Evolutionary conservation across 2,329 filamentous ascomycete genomes (phyloP).

Genomic region (Fusarium annulatum): DNA sequence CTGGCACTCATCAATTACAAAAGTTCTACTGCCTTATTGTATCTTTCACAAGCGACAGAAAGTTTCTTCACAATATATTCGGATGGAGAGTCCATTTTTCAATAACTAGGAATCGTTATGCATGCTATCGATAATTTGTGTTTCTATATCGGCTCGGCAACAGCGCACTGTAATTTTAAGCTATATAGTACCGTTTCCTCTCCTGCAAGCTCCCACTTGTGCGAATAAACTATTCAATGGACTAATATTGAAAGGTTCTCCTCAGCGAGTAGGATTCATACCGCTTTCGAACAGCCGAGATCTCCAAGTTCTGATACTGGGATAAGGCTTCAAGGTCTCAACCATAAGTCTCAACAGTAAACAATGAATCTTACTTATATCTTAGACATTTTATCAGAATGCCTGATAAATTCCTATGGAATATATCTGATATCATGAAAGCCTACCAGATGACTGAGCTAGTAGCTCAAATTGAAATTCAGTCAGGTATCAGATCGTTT

Average conservation of each 20-base stretch:
- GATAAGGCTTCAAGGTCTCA: background rate
- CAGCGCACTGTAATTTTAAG: background rate
- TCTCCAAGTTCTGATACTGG: no score
- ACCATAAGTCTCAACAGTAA: background rate
- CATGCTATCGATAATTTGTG: background rate
- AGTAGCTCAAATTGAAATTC: background rate
- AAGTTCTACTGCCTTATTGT: accelerated
- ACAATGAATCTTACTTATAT: accelerated
- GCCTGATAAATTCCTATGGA: accelerated
- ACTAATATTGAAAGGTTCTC: no score
- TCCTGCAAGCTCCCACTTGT: background rate
- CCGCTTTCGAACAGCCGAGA: background rate
- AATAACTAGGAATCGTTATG: background rate
- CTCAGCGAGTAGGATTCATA: accelerated
- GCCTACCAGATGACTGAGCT: background rate
- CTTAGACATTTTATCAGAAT: accelerated
- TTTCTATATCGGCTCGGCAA: no score
- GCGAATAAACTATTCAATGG: accelerated
- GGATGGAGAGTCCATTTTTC: background rate
- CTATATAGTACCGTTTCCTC: background rate
- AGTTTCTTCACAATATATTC: no score
- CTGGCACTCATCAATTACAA: no score
- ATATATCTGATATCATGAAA: background rate
- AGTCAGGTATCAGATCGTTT: background rate
- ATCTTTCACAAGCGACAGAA: accelerated